Evolutionary conservation across 495 filamentous ascomycete species (phyloP).

Genomic region (Lasiosphaeriaceae sp.): DNA sequence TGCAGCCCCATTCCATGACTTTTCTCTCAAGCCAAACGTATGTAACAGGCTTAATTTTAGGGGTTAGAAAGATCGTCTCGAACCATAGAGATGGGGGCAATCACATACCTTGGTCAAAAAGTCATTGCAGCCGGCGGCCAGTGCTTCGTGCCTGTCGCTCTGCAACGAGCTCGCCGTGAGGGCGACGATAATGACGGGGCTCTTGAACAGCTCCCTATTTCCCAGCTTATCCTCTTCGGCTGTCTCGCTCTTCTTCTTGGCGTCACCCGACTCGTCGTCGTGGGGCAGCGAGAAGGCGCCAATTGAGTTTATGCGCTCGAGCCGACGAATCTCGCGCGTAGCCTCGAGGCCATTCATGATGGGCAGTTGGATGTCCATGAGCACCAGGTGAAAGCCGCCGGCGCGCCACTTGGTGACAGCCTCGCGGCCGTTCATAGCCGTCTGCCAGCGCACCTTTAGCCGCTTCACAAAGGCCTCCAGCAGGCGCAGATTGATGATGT

Average conservation of each 20-base stretch:
- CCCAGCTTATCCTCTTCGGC: slow-evolving; percentile 65
- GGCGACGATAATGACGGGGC: slow-evolving; percentile 95
- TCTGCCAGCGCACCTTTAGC: slow-evolving; percentile 96
- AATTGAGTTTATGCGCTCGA: slow-evolving; percentile 86
- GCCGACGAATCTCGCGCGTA: slow-evolving; percentile 89
- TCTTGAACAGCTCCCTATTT: slow-evolving; percentile 76
- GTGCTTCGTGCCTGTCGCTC: slow-evolving; percentile 88
- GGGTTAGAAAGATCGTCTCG: background rate
- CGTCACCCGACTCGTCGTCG: background rate
- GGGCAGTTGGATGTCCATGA: slow-evolving; percentile 98
- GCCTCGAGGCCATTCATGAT: slow-evolving; percentile 96
- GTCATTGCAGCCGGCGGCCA: slow-evolving; percentile 96
- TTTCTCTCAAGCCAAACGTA: slow-evolving; percentile 97
- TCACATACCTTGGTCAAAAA: slow-evolving; percentile 89
- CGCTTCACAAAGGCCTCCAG: slow-evolving; percentile 95
- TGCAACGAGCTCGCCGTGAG: slow-evolving; percentile 90
- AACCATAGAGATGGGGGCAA: background rate
- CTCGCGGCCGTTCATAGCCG: slow-evolving; percentile 88
- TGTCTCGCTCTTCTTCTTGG: slow-evolving; percentile 36
- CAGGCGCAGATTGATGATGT: slow-evolving; percentile 91
- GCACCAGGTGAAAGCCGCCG: slow-evolving; percentile 93
- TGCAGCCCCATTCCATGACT: slow-evolving; percentile 99
- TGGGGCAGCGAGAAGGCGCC: slow-evolving; percentile 65
- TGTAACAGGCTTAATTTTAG: slow-evolving; percentile 71
- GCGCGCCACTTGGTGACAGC: slow-evolving; percentile 88